Percentiles rank a stretch among this genome's conserved stretches.
Conservation (phyloP, 331 rosid species). For the Quercus tomentella region DNA sequence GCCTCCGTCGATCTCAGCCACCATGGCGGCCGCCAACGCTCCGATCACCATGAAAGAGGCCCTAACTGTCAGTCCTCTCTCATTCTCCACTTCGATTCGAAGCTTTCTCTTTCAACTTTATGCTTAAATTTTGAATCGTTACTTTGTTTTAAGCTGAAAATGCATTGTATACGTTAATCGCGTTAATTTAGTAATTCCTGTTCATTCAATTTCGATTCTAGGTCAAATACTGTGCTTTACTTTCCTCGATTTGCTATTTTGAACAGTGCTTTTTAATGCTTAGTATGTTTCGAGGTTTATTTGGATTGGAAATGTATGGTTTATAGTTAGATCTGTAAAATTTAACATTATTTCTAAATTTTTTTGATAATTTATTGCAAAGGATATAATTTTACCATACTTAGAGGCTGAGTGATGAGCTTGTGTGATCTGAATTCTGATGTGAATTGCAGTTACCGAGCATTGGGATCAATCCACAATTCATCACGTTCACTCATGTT, state of each 20-base stretch:
- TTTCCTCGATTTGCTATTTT: slow-evolving; percentile 12
- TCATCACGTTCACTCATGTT: slow-evolving; percentile 95
- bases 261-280: slow-evolving; percentile 9
- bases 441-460: slow-evolving; percentile 82
- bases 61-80: slow-evolving; percentile 61
- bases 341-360: not conserved
- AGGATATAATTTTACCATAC: not conserved
- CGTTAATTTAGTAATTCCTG: not conserved
- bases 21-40: slow-evolving; percentile 99
- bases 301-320: slow-evolving; percentile 42
- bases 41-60: slow-evolving; percentile 99
- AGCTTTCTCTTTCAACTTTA: not conserved
- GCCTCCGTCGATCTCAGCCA: slow-evolving; percentile 48
- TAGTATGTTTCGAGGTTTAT: slow-evolving; percentile 8
- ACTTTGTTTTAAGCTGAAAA: slow-evolving; percentile 2
- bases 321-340: slow-evolving; percentile 35
- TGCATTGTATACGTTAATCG: not conserved
- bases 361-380: not conserved
- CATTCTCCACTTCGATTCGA: not conserved
- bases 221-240: not conserved
- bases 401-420: slow-evolving; percentile 19
- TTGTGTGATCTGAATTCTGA: slow-evolving; percentile 48
- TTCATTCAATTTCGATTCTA: slow-evolving; percentile 18
- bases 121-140: slow-evolving; percentile 29
- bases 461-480: slow-evolving; percentile 87